These are phyloP conservation scores for Emiliania huxleyi DNA, from an alignment of 78 protist species.

Conservation along the genomic window DNA sequence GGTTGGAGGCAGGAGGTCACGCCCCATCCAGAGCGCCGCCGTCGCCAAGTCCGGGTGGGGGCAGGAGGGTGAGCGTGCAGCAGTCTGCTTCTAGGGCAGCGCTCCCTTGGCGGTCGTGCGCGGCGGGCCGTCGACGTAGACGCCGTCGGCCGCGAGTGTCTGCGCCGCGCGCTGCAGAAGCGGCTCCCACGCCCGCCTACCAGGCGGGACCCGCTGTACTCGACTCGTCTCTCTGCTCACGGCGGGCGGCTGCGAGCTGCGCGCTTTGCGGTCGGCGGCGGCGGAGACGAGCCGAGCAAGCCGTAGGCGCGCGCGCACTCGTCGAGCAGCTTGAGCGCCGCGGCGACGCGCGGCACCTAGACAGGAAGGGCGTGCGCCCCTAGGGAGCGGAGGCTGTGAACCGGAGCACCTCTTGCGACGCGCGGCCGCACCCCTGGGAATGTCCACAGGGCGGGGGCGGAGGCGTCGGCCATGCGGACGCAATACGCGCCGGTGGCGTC, in stretches of 20 bases:
- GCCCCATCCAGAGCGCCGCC: too few species aligned
- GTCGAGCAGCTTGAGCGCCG: neutral
- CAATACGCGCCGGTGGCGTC: neutral
- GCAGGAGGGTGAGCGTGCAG: too few species aligned
- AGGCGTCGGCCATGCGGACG: slow-evolving; percentile 12
- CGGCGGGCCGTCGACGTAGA: neutral
- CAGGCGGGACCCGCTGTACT: too few species aligned
- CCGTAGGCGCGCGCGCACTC: neutral
- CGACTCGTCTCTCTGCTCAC: too few species aligned
- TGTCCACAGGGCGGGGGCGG: neutral
- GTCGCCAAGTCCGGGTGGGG: too few species aligned
- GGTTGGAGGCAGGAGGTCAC: too few species aligned
- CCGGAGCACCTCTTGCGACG: too few species aligned
- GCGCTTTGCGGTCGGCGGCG: neutral
- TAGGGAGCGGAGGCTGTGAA: too few species aligned
- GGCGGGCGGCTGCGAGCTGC: too few species aligned
- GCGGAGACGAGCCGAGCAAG: neutral
- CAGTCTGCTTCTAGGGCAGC: too few species aligned
- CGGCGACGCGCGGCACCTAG: too few species aligned
- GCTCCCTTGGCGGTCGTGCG: neutral
- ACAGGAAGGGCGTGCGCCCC: too few species aligned
- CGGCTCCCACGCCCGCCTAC: neutral
- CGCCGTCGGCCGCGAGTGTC: neutral
- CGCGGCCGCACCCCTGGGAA: slow-evolving; percentile 20
- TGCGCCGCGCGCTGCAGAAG: slow-evolving; percentile 18